Percentiles rank a stretch among this genome's conserved stretches.
Conservation (phyloP, 371 early-diverging fungal species). For the Blastocladiella emersonii region DNA sequence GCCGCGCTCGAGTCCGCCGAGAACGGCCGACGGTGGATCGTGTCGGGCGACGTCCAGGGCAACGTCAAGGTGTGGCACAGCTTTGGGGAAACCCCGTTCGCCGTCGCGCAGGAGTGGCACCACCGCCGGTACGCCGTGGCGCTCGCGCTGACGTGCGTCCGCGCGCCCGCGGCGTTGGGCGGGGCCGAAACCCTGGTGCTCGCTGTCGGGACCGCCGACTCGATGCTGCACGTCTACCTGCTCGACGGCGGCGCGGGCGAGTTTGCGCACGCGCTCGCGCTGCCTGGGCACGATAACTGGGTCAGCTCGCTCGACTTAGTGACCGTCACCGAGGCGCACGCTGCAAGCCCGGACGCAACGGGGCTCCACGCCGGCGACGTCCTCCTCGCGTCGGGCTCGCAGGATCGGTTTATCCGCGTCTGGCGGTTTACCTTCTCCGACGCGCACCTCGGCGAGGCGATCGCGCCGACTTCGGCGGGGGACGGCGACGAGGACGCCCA, state of each 20-base stretch:
- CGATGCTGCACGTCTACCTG: neutral
- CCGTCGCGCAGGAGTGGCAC: neutral
- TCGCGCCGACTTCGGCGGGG: neutral
- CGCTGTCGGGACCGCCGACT: neutral
- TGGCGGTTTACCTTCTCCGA: conserved; percentile 52
- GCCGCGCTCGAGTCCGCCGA: neutral
- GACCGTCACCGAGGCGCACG: conserved; percentile 27
- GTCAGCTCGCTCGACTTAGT: conserved; percentile 66
- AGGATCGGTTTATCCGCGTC: conserved; percentile 82
- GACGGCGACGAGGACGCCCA: conserved; percentile 3
- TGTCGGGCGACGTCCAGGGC: neutral
- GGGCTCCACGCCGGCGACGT: conserved; percentile 52
- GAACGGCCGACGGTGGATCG: neutral
- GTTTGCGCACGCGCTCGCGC: conserved; percentile 46
- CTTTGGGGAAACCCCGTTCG: too few relatives aligned
- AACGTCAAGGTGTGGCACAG: neutral
- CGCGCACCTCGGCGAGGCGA: conserved; percentile 13
- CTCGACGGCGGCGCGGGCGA: conserved; percentile 4
- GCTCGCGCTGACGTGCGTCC: neutral
- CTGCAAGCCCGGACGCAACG: neutral
- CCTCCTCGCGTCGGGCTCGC: conserved; percentile 74
- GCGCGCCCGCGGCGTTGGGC: too few relatives aligned
- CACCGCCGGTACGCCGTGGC: neutral
- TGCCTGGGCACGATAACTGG: conserved; percentile 90
- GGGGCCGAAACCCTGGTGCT: neutral